These are phyloP conservation scores for Tuber borchii DNA, from an alignment of 495 filamentous ascomycete species.

Conservation along the genomic window DNA sequence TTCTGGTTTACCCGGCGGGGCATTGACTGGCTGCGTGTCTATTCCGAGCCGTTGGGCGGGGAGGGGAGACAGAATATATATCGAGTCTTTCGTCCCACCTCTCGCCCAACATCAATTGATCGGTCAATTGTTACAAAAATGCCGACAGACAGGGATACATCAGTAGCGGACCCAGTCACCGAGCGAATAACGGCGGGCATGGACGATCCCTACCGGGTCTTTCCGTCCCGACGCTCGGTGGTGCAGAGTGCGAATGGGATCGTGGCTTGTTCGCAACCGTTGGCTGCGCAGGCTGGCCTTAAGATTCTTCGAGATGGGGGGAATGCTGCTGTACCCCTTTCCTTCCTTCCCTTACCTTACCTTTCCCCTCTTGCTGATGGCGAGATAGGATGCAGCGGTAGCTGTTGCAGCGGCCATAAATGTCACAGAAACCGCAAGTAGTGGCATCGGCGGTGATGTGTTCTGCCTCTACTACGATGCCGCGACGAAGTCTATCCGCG, in stretches of 20 bases:
- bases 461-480: conserved; percentile 93
- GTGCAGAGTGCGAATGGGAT: conserved; percentile 93
- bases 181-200: not conserved
- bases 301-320: conserved; percentile 76
- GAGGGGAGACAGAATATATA: not conserved
- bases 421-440: conserved; percentile 86
- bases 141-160: not conserved
- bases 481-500: conserved; percentile 69
- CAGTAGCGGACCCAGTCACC: not conserved
- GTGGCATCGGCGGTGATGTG: conserved; percentile 97
- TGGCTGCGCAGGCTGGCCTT: conserved; percentile 83
- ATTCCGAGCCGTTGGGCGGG: not conserved
- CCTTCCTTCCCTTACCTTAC: not conserved
- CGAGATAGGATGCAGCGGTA: conserved; percentile 77
- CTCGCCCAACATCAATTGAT: not conserved
- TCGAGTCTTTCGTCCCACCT: not conserved
- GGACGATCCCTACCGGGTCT: conserved; percentile 45
- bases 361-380: conserved; percentile 10
- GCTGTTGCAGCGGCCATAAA: conserved; percentile 85
- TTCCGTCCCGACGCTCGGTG: conserved; percentile 78
- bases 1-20: not conserved
- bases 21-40: not conserved
- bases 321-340: conserved; percentile 64
- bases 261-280: conserved; percentile 81
- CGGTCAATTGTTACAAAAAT: not conserved